phyloP scores from a whole-genome alignment of 257 asterid genomes.

The Rauvolfia tetraphylla region DNA sequence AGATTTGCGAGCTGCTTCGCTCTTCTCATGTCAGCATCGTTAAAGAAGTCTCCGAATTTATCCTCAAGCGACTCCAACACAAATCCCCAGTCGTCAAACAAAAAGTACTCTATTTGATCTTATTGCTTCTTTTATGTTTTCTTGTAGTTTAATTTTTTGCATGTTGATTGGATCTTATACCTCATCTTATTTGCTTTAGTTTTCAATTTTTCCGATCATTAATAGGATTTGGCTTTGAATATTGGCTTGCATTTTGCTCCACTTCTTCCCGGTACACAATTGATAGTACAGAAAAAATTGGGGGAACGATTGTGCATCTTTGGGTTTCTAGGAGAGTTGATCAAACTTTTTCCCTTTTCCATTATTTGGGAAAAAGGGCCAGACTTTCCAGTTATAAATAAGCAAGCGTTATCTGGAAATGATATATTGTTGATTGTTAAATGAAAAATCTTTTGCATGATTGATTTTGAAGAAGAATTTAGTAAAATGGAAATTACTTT shows the following conservation, averaged over 20 bases:
- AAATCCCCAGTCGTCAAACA: conserved; percentile 89
- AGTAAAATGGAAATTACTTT: not conserved
- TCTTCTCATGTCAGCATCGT: conserved; percentile 77
- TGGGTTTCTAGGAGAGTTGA: not conserved
- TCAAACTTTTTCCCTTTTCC: not conserved
- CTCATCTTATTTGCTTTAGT: not conserved
- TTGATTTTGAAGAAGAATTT: not conserved
- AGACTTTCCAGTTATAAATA: not conserved
- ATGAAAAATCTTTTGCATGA: not conserved
- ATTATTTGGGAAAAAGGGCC: not conserved
- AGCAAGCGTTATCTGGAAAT: not conserved
- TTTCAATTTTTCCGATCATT: not conserved
- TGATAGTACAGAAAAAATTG: not conserved
- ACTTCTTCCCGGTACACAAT: not conserved
- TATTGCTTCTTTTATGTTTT: not conserved
- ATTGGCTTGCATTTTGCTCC: conserved; percentile 4
- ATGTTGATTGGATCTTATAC: not conserved
- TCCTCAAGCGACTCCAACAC: conserved; percentile 91
- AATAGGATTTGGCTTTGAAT: not conserved
- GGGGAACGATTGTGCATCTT: not conserved
- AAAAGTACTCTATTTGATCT: conserved; percentile 37
- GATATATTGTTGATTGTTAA: not conserved
- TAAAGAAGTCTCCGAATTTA: conserved; percentile 80
- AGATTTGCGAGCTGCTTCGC: conserved; percentile 80
- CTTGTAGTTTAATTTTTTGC: not conserved